Evolutionary conservation across 371 early-diverging fungal species (phyloP), one percentile per base, ranked within the genome.

Genomic region (Saksenaea vasiformis): DNA sequence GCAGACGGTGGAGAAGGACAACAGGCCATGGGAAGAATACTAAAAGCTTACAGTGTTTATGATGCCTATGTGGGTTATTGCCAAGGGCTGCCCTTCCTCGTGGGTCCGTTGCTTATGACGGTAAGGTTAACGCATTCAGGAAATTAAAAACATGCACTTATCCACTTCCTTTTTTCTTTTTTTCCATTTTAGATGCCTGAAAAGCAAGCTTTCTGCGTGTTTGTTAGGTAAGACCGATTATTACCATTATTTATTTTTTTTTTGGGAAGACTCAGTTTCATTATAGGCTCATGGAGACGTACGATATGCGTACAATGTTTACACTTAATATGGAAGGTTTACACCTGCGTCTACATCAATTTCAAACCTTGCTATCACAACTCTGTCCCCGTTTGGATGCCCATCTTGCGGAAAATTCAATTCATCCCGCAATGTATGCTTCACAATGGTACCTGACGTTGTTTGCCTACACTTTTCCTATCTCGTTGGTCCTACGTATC

Each of bases 61-160:
- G 98, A 98, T 79, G 73, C 87, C 9, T 94, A 95, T 66, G 91
- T 97, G 28, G 98, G 98, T 10, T 94, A 98, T 76, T 97, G 98
- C 74, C 98, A 98, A 83, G 98, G 98, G 9, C 84, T 97, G 37
- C 90, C 94, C 5, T 96, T 97, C 69, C 73, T 98, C 24, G 95
- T 91, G 1, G 97, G 95, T 2, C 93, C 96, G 19, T 67, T 98
- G 63, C 75, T 98, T 62, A 86, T 95, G 80, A 93, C 93, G 67
- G 91, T 91, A 83, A 79, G 80, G 69, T 26, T 13, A 19, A 19
- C 9, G 4, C 19, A 63, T 19, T 44, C 11, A 59, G 81, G 47
- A 77, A 74, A 62, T 39, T 41, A 47, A 22, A 41, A 35, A 35
- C 22, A 27, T 5, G 17, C 57, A n/a, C 47, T 39, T 15, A n/a